Conservation (phyloP, 148 eudicot genomes). For the Polygonum aviculare region DNA sequence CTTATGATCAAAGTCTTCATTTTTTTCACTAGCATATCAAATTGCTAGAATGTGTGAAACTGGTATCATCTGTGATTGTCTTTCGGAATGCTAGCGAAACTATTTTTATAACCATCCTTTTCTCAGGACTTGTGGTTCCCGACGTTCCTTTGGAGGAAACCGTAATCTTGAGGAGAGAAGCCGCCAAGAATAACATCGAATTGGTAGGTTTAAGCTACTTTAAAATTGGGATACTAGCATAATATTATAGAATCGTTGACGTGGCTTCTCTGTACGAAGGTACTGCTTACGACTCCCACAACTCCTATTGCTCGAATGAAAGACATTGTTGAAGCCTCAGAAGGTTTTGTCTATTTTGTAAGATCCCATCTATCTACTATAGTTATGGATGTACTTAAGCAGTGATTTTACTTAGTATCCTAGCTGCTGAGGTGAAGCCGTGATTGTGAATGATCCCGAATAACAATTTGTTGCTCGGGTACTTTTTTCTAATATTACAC, state of each 20-base stretch:
- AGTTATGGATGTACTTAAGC: not conserved
- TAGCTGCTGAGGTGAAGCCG: not conserved
- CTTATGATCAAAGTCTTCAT: not conserved
- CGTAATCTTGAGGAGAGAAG: slow-evolving; percentile 67
- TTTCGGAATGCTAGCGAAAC: not conserved
- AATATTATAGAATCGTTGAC: not conserved
- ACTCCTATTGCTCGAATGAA: slow-evolving; percentile 78
- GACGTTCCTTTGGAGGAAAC: slow-evolving; percentile 97
- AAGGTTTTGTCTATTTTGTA: slow-evolving; percentile 92
- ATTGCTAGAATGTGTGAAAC: not conserved
- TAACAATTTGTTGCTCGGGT: not conserved
- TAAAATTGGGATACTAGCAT: not conserved
- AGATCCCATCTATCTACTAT: slow-evolving; percentile 16
- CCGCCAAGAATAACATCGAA: slow-evolving; percentile 60
- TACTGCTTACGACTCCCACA: slow-evolving; percentile 73
- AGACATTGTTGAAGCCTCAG: slow-evolving; percentile 80
- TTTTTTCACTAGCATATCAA: not conserved
- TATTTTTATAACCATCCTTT: not conserved
- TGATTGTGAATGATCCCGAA: not conserved
- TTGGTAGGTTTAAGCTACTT: slow-evolving; percentile 32
- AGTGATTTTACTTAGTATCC: not conserved
- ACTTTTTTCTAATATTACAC: not conserved
- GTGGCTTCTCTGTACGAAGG: not conserved
- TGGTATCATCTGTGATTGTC: not conserved
- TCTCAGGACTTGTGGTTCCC: slow-evolving; percentile 89